Conservation (phyloP, 305 asterid genomes). For the Petunia hybrid region DNA sequence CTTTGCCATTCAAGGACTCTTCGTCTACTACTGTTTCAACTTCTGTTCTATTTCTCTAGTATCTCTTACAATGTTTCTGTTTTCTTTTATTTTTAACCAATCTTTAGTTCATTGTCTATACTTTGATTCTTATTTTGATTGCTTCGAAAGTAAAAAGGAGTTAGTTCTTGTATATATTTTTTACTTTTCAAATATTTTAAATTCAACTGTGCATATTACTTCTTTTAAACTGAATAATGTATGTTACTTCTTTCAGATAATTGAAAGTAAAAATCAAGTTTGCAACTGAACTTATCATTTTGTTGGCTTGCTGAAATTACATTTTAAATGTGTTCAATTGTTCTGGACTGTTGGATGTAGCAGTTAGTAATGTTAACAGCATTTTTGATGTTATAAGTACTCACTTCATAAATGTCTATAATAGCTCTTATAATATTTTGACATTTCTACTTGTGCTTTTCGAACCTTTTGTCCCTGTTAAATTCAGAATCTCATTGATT, state of each 20-base stretch:
- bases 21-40: slow-evolving; percentile 9
- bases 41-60: neutral
- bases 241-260: neutral
- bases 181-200: neutral
- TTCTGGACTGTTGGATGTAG: neutral
- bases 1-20: slow-evolving; percentile 5
- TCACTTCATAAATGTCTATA: neutral
- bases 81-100: neutral
- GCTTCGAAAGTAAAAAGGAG: neutral
- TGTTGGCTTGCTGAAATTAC: neutral
- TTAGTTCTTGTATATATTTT: neutral
- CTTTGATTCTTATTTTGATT: slow-evolving; percentile 9
- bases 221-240: neutral
- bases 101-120: neutral
- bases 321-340: neutral
- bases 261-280: neutral
- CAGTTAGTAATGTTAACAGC: neutral
- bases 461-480: neutral
- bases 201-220: neutral
- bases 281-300: neutral
- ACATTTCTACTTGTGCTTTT: neutral
- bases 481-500: slow-evolving; percentile 7
- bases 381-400: neutral
- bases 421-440: neutral
- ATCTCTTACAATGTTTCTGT: neutral